phyloP scores from a whole-genome alignment of 2,329 filamentous ascomycete species.

The Sclerotinia sclerotiorum region DNA sequence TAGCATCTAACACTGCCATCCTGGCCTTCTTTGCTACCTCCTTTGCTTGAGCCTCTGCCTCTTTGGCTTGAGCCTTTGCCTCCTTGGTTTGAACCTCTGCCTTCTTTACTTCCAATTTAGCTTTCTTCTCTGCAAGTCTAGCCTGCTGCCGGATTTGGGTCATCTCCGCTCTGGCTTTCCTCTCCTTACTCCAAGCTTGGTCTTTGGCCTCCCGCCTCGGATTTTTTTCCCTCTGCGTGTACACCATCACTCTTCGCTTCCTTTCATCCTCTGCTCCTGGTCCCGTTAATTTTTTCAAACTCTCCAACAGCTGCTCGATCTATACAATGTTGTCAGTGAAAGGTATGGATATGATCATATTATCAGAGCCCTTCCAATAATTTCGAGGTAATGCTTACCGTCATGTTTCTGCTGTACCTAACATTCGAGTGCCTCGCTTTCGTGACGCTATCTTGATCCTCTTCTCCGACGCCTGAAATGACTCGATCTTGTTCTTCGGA shows the following conservation, averaged over 20 bases:
- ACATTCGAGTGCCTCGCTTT: neutral
- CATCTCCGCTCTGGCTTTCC: too few species aligned
- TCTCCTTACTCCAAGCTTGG: neutral
- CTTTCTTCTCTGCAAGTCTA: too few species aligned
- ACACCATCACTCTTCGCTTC: neutral
- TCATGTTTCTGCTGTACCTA: neutral
- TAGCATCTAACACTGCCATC: too few species aligned
- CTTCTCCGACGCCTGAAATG: neutral
- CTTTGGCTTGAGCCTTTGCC: too few species aligned
- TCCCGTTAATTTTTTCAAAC: neutral
- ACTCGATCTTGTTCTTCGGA: neutral
- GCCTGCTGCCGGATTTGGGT: too few species aligned
- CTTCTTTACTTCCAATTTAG: too few species aligned
- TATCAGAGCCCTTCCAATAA: neutral
- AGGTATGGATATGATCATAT: neutral
- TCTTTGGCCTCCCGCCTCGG: neutral
- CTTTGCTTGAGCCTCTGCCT: too few species aligned
- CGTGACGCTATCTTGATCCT: neutral
- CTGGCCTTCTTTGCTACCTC: too few species aligned
- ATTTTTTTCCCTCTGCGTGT: neutral
- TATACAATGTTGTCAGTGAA: neutral
- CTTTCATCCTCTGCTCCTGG: slow-evolving; percentile 9
- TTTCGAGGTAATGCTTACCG: neutral
- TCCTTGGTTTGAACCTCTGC: too few species aligned
- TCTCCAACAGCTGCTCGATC: neutral